Conservation (phyloP, 495 filamentous ascomycete species). For the Podospora pseudocomata region DNA sequence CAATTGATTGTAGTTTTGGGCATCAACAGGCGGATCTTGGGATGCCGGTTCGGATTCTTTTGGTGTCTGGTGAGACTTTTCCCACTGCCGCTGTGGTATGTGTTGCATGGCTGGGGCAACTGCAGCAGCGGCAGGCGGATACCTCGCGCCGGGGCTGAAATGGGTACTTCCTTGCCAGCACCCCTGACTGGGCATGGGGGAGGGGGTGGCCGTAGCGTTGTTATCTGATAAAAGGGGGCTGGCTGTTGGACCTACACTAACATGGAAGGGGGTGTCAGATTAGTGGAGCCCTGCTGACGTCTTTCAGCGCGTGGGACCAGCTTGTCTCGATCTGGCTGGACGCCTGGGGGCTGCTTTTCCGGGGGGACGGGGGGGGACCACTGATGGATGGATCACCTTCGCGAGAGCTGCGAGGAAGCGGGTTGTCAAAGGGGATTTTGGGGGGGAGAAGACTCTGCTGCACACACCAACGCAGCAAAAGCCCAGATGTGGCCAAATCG, state of each 20-base stretch:
- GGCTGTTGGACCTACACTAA: background rate
- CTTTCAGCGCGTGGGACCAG: constrained; percentile 24
- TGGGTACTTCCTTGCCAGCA: constrained; percentile 13
- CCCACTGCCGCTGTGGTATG: background rate
- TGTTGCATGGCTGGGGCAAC: background rate
- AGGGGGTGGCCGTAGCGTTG: constrained; percentile 17
- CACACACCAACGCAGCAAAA: constrained; percentile 35
- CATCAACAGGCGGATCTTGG: background rate
- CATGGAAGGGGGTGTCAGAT: constrained; percentile 19
- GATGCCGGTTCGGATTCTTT: background rate
- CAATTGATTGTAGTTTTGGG: background rate
- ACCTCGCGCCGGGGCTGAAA: constrained; percentile 32
- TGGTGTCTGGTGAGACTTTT: background rate
- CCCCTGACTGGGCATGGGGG: constrained; percentile 9
- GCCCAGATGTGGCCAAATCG: constrained; percentile 35
- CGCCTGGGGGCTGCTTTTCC: constrained; percentile 5
- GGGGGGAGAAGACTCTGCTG: constrained; percentile 29
- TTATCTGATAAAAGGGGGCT: background rate
- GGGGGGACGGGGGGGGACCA: constrained; percentile 26
- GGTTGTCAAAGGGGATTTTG: constrained; percentile 35
- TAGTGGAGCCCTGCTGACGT: constrained; percentile 30
- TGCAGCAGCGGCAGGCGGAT: constrained; percentile 15
- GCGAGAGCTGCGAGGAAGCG: constrained; percentile 35
- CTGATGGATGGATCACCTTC: constrained; percentile 41
- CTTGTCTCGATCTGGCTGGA: constrained; percentile 27